Percentiles rank a stretch among this genome's conserved stretches.
Conservation (phyloP, 208 protist species). For the Lotmaria passim region DNA sequence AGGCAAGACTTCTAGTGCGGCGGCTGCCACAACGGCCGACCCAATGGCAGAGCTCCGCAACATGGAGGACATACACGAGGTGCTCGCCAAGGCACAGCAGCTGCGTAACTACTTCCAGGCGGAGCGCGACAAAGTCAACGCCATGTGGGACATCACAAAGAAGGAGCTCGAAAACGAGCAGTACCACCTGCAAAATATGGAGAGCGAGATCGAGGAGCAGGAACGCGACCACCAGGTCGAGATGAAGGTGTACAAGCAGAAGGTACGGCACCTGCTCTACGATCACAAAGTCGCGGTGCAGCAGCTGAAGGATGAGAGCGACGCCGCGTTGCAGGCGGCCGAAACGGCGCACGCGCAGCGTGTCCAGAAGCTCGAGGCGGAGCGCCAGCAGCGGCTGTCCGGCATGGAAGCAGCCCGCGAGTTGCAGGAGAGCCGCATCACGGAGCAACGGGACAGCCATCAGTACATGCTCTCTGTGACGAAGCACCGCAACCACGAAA, state of each 20-base stretch:
- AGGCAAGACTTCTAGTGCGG: slow-evolving; percentile 38
- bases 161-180: slow-evolving; percentile 90
- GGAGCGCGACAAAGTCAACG: slow-evolving; percentile 95
- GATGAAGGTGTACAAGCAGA: slow-evolving; percentile 98
- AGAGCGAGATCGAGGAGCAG: slow-evolving; percentile 94
- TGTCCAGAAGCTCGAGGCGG: slow-evolving; percentile 75
- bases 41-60: slow-evolving; percentile 47
- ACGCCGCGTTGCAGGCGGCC: slow-evolving; percentile 83
- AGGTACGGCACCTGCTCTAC: slow-evolving; percentile 96
- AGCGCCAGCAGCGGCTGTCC: slow-evolving; percentile 58
- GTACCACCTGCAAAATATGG: slow-evolving; percentile 83
- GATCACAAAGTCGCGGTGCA: slow-evolving; percentile 93
- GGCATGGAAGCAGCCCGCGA: slow-evolving; percentile 68
- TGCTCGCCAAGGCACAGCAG: slow-evolving; percentile 89
- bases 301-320: slow-evolving; percentile 89
- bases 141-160: slow-evolving; percentile 94
- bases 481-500: slow-evolving; percentile 89
- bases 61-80: slow-evolving; percentile 72
- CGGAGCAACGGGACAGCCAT: slow-evolving; percentile 87
- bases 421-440: slow-evolving; percentile 81
- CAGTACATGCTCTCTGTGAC: slow-evolving; percentile 88
- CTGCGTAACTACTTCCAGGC: slow-evolving; percentile 97
- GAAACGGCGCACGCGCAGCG: slow-evolving; percentile 80
- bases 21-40: slow-evolving; percentile 22
- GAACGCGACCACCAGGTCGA: slow-evolving; percentile 96